These are phyloP conservation scores for Cercospora beticola DNA, from an alignment of 2,329 filamentous ascomycete species.

Conservation along the genomic window DNA sequence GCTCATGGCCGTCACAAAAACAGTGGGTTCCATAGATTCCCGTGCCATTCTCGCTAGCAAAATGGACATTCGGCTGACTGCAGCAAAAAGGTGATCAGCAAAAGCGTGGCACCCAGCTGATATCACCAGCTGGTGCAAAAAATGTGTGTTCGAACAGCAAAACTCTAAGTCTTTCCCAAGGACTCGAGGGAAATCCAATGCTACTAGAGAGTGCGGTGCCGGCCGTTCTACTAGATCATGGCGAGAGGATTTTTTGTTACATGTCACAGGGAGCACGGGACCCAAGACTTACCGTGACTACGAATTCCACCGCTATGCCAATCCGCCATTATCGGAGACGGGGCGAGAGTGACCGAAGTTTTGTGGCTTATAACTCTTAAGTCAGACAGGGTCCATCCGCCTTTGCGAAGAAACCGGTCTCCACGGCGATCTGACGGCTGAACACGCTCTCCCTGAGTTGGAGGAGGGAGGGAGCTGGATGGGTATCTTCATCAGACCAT, in stretches of 20 bases:
- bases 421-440: background rate
- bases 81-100: background rate
- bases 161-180: slow-evolving; percentile 5
- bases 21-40: background rate
- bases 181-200: slow-evolving; percentile 8
- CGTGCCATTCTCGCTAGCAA: background rate
- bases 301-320: background rate
- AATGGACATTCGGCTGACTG: background rate
- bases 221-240: slow-evolving; percentile 1
- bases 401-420: background rate
- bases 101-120: background rate
- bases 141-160: background rate
- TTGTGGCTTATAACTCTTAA: background rate
- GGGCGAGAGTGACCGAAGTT: background rate
- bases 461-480: background rate
- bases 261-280: background rate
- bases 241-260: slow-evolving; percentile 7
- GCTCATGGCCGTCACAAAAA: background rate
- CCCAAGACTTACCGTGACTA: background rate
- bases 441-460: background rate
- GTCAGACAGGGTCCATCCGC: background rate
- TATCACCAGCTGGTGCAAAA: background rate
- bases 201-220: slow-evolving; percentile 7
- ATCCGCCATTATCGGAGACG: slow-evolving; percentile 5
- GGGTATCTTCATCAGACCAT: background rate